These are phyloP conservation scores for Naumovozyma dairenensis DNA, from an alignment of 805 yeast genomes.

Conservation along the genomic window DNA sequence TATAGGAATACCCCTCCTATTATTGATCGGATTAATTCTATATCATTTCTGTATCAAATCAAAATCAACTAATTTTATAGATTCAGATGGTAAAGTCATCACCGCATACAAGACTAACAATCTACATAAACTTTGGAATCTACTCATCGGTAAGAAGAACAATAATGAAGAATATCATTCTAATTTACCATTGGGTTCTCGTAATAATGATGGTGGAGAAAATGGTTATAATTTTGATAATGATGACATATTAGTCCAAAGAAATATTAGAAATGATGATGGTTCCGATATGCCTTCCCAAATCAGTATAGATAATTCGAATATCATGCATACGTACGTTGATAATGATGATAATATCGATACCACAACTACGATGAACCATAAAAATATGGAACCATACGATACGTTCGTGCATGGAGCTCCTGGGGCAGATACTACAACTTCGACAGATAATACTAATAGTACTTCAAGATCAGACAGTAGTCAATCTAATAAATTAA, in stretches of 20 bases:
- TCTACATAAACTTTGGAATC: conserved; percentile 24
- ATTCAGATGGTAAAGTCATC: conserved; percentile 31
- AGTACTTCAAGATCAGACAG: no score
- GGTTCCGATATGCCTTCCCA: no score
- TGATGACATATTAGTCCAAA: neutral
- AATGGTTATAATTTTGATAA: neutral
- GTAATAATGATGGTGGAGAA: conserved; percentile 1
- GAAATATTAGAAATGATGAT: neutral
- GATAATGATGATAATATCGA: neutral
- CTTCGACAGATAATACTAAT: no score
- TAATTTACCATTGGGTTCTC: conserved; percentile 11
- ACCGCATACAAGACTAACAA: conserved; percentile 27
- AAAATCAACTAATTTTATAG: conserved; percentile 26
- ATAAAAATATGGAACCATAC: no score
- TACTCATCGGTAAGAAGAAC: conserved; percentile 21
- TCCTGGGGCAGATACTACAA: no score
- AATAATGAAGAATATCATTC: conserved; percentile 11
- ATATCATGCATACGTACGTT: neutral
- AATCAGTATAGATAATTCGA: no score
- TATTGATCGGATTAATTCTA: conserved; percentile 15
- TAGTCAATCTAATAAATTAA: no score
- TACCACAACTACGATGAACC: neutral
- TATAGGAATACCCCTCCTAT: conserved; percentile 51
- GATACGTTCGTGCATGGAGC: no score
- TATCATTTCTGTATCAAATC: conserved; percentile 25